phyloP scores from a whole-genome alignment of 2,329 filamentous ascomycete genomes.

The Pseudocercospora cruenta region DNA sequence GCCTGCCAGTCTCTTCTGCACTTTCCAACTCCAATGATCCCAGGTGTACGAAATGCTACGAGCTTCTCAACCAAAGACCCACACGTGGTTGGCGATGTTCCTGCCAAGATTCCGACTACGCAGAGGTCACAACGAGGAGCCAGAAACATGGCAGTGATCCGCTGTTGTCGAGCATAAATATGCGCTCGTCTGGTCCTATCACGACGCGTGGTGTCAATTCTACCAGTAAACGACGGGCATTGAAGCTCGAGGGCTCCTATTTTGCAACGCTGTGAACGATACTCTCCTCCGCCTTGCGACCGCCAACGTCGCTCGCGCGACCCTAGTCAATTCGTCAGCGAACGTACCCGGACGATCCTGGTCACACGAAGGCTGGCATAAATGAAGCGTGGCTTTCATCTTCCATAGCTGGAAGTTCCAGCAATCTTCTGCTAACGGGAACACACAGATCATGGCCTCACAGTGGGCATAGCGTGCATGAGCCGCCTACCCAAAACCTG shows the following conservation, averaged over 20 bases:
- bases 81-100: not conserved
- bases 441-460: not conserved
- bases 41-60: not conserved
- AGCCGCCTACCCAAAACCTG: constrained; percentile 2
- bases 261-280: not conserved
- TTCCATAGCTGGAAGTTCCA: not conserved
- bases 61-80: not conserved
- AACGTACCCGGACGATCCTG: not conserved
- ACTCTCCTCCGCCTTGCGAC: not conserved
- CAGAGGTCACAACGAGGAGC: not conserved
- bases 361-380: not conserved
- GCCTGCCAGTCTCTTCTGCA: not conserved
- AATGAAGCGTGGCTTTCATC: constrained; percentile 1
- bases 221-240: not conserved
- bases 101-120: not conserved
- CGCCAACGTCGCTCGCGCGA: not conserved
- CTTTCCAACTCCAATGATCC: not conserved
- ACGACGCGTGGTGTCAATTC: not conserved
- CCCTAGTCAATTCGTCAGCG: not conserved
- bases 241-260: not conserved
- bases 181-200: too few species aligned
- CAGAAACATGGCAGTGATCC: too few species aligned
- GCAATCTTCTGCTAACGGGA: not conserved
- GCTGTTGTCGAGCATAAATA: too few species aligned
- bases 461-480: not conserved